phyloP scores from a whole-genome alignment of 805 yeast genomes.

The Saccharomycopsis sp. region DNA sequence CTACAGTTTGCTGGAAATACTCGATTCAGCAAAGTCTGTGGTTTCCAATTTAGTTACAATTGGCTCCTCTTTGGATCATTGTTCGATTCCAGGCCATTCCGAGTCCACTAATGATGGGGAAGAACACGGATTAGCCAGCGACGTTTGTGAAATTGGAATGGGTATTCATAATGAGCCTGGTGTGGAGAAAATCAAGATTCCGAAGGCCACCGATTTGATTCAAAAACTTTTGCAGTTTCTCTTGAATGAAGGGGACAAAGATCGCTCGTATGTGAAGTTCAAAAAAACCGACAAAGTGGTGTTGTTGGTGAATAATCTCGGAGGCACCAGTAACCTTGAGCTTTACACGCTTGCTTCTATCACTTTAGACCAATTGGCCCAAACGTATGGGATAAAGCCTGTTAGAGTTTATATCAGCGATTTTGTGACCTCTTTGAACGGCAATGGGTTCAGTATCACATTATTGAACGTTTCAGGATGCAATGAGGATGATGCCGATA shows the following conservation, averaged over 20 bases:
- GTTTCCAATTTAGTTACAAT: constrained; percentile 71
- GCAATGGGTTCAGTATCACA: constrained; percentile 88
- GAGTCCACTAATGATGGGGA: constrained; percentile 40
- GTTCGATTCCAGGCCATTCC: constrained; percentile 69
- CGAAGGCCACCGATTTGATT: constrained; percentile 56
- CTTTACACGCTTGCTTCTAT: constrained; percentile 64
- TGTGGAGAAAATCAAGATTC: constrained; percentile 50
- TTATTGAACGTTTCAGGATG: constrained; percentile 59
- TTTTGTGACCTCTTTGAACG: constrained; percentile 82
- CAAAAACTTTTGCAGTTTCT: constrained; percentile 54
- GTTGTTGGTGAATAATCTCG: constrained; percentile 74
- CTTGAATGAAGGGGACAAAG: constrained; percentile 56
- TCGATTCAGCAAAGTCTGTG: constrained; percentile 51
- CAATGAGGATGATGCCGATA: constrained; percentile 29
- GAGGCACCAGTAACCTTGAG: constrained; percentile 82
- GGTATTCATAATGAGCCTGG: constrained; percentile 98
- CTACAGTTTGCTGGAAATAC: constrained; percentile 45
- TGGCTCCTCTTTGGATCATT: constrained; percentile 85
- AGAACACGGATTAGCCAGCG: constrained; percentile 36
- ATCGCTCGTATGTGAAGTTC: constrained; percentile 76
- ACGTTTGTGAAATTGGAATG: constrained; percentile 85
- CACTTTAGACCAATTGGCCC: constrained; percentile 45
- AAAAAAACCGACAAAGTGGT: constrained; percentile 57
- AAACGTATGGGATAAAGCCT: constrained; percentile 52
- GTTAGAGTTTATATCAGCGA: constrained; percentile 67